Base-by-base conservation (phyloP, 371 early-diverging fungal genomes). In the Mucor saturninus region DNA sequence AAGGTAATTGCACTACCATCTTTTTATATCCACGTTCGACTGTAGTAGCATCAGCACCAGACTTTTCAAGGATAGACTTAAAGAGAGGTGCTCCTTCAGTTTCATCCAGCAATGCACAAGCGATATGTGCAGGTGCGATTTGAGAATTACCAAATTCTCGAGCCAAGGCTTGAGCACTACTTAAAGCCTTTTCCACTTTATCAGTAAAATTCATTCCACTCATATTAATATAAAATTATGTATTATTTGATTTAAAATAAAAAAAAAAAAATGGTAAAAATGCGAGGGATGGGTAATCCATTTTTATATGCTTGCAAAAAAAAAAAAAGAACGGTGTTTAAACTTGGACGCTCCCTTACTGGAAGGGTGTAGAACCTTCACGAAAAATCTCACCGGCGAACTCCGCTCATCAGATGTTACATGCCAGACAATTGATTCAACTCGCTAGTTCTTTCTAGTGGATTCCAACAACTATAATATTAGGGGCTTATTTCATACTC, bases 181-280 rank as follows among this genome's bases (percentile, higher is more conserved):
- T 71, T 55, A 92, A 66, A 28, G 79, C 75, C 61, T 86, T 89
- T 65, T 87, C 85, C 14, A 93, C 86, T 77, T 95, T 96, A 57
- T 97, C 96, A n/a, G 98, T 96, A 77, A 94, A 96, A 64, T 89
- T 82, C 74, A 86, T 81, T 61, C 81, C 80, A 63, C 77, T 83
- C 86, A 82, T 86, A 59, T 40, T 76, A 38, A 45, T 51, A 42
- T 57, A 32, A 35, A 13, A 14, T 14, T 15, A 28, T 32, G 13
- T 64, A 15, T 55, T 30, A 28, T 57, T 14, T 35, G 14, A 28
- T 32, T 38, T 32, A 0, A 35, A 51, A 43, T 50, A 56, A 30
- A 28, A 29, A 49, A 55, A 45, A 48, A 61, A 46, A 51, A 35
- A 48, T 48, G 45, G 39, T 26, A 37, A 38, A 13, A 54, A 40